Conservation (phyloP, 1,284 basidiomycete genomes). For the Sporisorium exsertum region DNA sequence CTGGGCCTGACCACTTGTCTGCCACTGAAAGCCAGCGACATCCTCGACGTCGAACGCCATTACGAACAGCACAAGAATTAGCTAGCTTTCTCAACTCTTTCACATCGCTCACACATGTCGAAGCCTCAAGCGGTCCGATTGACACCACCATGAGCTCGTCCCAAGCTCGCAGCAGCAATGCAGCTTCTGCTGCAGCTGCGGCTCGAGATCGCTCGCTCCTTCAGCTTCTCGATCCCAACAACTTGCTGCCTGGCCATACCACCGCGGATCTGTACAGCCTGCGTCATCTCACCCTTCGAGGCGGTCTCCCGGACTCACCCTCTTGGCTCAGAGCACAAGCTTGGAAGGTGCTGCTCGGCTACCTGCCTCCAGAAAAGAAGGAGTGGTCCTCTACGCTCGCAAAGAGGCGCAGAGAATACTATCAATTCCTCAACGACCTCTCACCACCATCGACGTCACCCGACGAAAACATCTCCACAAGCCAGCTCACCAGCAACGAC, state of each 20-base stretch:
- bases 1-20: neutral
- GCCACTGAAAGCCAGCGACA: neutral
- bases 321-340: conserved; percentile 64
- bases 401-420: conserved; percentile 60
- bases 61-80: neutral
- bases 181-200: conserved; percentile 21
- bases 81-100: neutral
- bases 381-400: conserved; percentile 55
- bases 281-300: conserved; percentile 56
- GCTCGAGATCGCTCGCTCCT: conserved; percentile 41
- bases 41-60: neutral
- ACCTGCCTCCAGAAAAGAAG: conserved; percentile 61
- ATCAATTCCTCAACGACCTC: conserved; percentile 60
- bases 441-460: conserved; percentile 16
- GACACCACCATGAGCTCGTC: conserved; percentile 37
- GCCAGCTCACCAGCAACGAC: conserved; percentile 43
- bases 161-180: conserved; percentile 15
- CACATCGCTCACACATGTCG: conserved; percentile 19
- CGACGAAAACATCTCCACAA: neutral
- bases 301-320: conserved; percentile 49
- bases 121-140: neutral
- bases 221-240: conserved; percentile 55
- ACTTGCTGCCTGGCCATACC: conserved; percentile 59
- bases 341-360: conserved; percentile 65
- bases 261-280: conserved; percentile 60